These are phyloP conservation scores for Aurinia saxatilis DNA, from an alignment of 345 rosid genomes.

Conservation along the genomic window DNA sequence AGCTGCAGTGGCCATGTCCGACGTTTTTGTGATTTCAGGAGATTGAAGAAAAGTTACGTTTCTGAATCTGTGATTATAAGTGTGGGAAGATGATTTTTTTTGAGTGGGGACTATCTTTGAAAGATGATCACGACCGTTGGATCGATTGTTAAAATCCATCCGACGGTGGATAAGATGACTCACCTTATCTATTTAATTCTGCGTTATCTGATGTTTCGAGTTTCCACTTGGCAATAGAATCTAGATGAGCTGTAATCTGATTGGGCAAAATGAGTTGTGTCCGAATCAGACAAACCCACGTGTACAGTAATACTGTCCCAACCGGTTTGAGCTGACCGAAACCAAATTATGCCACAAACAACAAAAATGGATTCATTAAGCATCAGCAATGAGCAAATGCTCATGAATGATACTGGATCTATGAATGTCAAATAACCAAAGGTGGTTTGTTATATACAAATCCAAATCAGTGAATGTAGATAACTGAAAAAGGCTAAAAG, in stretches of 20 bases:
- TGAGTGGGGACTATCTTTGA: constrained; percentile 3
- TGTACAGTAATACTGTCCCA: background rate
- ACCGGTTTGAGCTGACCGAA: background rate
- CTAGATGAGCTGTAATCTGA: constrained; percentile 7
- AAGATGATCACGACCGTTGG: constrained; percentile 29
- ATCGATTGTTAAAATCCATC: constrained; percentile 63
- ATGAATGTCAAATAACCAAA: background rate
- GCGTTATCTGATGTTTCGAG: constrained; percentile 42
- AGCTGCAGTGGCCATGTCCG: constrained; percentile 53
- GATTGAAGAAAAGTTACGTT: background rate
- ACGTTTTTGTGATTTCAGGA: background rate
- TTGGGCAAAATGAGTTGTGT: background rate
- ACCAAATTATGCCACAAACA: background rate
- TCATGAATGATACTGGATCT: too few species aligned
- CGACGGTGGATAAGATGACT: constrained; percentile 30
- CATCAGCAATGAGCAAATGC: too few species aligned
- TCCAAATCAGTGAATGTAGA: background rate
- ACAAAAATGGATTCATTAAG: too few species aligned
- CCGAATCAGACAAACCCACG: background rate
- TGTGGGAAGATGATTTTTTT: background rate
- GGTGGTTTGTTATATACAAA: background rate
- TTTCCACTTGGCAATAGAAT: background rate
- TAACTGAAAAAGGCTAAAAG: background rate
- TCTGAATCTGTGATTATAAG: background rate
- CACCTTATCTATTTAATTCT: constrained; percentile 42